phyloP scores from a whole-genome alignment of 768 basidiomycete genomes.

The Candolleomyces aberdarensis region DNA sequence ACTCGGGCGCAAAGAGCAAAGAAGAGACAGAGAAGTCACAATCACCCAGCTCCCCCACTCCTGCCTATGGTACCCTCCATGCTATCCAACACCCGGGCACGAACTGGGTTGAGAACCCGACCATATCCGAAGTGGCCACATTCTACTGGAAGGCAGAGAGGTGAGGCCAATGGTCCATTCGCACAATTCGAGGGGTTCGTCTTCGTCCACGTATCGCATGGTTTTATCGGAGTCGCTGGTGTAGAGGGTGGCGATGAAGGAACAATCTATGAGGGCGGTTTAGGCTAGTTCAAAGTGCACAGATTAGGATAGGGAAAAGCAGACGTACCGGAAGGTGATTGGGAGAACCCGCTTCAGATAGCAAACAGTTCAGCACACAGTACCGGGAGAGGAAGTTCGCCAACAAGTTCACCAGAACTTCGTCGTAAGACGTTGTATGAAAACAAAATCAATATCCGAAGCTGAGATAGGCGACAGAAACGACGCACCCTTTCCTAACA shows the following conservation, averaged over 20 bases:
- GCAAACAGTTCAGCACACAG: neutral
- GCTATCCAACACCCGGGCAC: slow-evolving; percentile 82
- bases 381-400: slow-evolving; percentile 7
- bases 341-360: slow-evolving; percentile 65
- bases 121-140: slow-evolving; percentile 48
- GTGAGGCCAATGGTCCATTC: slow-evolving; percentile 87
- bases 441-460: slow-evolving; percentile 11
- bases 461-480: neutral
- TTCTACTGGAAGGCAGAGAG: slow-evolving; percentile 77
- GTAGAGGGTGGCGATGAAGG: slow-evolving; percentile 77
- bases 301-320: no score
- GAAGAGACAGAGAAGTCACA: neutral
- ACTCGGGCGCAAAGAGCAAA: neutral
- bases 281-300: no score
- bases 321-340: slow-evolving; percentile 40
- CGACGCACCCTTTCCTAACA: slow-evolving; percentile 18
- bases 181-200: slow-evolving; percentile 70
- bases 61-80: slow-evolving; percentile 68
- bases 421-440: slow-evolving; percentile 75
- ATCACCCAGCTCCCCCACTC: slow-evolving; percentile 75
- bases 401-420: slow-evolving; percentile 66
- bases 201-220: slow-evolving; percentile 86
- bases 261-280: slow-evolving; percentile 42
- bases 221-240: slow-evolving; percentile 68
- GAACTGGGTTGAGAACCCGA: slow-evolving; percentile 84